Evolutionary conservation across 371 early-diverging fungal species (phyloP).

Genomic region (Mucor racemosus): DNA sequence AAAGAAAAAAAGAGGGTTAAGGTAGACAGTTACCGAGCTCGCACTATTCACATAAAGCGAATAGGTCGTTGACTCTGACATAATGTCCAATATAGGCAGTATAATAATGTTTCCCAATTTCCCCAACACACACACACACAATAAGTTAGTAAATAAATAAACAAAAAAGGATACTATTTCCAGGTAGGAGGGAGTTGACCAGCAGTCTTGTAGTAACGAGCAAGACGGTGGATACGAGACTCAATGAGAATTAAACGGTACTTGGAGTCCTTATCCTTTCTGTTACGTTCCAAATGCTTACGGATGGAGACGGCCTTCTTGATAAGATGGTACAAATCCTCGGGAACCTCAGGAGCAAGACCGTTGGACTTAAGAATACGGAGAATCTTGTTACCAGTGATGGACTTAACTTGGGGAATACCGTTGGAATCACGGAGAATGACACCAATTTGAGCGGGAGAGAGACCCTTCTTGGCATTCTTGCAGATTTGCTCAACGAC

Average conservation of each 20-base stretch:
- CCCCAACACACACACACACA: slow-evolving; percentile 6
- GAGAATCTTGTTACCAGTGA: slow-evolving; percentile 98
- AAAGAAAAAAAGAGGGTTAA: slow-evolving; percentile 42
- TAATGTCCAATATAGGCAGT: slow-evolving; percentile 37
- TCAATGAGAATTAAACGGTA: slow-evolving; percentile 99
- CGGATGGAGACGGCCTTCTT: slow-evolving; percentile 99
- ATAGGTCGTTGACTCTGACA: slow-evolving; percentile 16
- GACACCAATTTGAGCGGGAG: slow-evolving; percentile 99
- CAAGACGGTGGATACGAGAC: slow-evolving; percentile 99
- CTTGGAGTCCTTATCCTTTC: slow-evolving; percentile 99
- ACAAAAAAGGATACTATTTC: slow-evolving; percentile 82
- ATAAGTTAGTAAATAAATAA: slow-evolving; percentile 12
- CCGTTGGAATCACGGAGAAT: slow-evolving; percentile 98
- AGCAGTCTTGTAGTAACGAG: slow-evolving; percentile 99
- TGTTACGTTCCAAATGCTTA: slow-evolving; percentile 99
- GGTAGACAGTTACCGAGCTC: slow-evolving; percentile 49
- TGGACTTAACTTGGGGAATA: slow-evolving; percentile 94
- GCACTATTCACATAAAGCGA: background rate
- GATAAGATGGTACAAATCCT: slow-evolving; percentile 99
- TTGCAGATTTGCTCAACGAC: slow-evolving; percentile 98
- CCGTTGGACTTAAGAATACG: slow-evolving; percentile 91
- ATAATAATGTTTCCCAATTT: slow-evolving; percentile 6
- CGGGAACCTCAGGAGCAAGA: slow-evolving; percentile 94
- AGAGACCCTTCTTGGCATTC: slow-evolving; percentile 99
- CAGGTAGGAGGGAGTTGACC: slow-evolving; percentile 98